phyloP scores from a whole-genome alignment of 768 basidiomycete genomes.

The Leccinum broughii region DNA sequence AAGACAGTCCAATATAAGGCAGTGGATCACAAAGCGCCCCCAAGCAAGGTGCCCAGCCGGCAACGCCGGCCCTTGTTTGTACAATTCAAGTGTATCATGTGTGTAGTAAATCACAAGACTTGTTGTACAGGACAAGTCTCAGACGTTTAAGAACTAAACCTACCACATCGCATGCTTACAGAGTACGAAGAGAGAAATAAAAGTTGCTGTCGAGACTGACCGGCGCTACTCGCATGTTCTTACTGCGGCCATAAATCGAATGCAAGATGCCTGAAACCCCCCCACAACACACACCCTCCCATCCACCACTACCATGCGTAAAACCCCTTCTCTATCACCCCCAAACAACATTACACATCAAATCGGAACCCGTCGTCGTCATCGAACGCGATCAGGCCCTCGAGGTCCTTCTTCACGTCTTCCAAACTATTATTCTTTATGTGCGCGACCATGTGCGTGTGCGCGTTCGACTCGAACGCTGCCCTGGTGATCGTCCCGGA shows the following conservation, averaged over 20 bases:
- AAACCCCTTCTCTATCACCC: neutral
- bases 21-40: too few relatives aligned
- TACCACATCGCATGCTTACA: neutral
- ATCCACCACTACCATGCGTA: neutral
- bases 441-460: slow-evolving; percentile 19
- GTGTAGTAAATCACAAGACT: neutral
- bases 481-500: slow-evolving; percentile 29
- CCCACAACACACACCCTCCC: neutral
- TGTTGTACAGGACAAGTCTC: neutral
- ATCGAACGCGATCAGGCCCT: slow-evolving; percentile 28
- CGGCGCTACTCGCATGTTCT: slow-evolving; percentile 7
- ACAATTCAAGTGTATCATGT: neutral
- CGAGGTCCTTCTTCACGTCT: slow-evolving; percentile 33
- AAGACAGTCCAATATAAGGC: too few relatives aligned
- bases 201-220: slow-evolving; percentile 6
- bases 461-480: slow-evolving; percentile 25
- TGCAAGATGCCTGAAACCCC: neutral
- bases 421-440: slow-evolving; percentile 26
- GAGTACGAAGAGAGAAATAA: slow-evolving; percentile 3
- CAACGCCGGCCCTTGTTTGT: neutral
- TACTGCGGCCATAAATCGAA: slow-evolving; percentile 19
- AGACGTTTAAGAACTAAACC: slow-evolving; percentile 1
- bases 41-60: too few relatives aligned
- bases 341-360: slow-evolving; percentile 18
- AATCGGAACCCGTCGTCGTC: slow-evolving; percentile 33